Conservation (phyloP, 495 filamentous ascomycete genomes). For the Xylaria telfairii region DNA sequence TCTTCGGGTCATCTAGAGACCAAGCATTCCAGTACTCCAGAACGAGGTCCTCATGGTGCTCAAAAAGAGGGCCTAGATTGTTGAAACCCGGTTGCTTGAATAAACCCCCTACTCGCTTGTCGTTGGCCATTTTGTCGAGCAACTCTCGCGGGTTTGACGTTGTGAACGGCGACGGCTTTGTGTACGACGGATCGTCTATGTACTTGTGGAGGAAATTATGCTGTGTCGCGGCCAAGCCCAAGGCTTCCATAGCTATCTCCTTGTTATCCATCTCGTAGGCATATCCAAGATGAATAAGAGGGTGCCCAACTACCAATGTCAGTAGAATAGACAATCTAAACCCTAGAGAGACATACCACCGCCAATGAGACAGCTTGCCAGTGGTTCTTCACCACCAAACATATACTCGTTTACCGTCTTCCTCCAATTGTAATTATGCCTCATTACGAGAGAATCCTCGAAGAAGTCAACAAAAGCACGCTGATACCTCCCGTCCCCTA, state of each 20-base stretch:
- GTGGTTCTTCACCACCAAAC: constrained; percentile 73
- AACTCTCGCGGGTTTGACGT: constrained; percentile 70
- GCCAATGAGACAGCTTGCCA: constrained; percentile 77
- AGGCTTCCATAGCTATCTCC: constrained; percentile 83
- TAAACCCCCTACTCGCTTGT: constrained; percentile 63
- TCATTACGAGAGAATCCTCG: constrained; percentile 80
- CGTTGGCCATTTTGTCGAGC: constrained; percentile 63
- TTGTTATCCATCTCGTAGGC: constrained; percentile 81
- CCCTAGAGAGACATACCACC: constrained; percentile 66
- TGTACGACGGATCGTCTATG: constrained; percentile 72
- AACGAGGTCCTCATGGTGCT: constrained; percentile 69
- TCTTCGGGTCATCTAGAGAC: constrained; percentile 65
- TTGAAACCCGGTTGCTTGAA: constrained; percentile 63
- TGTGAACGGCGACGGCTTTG: constrained; percentile 54
- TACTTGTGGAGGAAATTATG: constrained; percentile 82
- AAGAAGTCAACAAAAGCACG: constrained; percentile 91
- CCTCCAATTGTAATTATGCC: constrained; percentile 83
- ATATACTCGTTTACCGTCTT: constrained; percentile 75
- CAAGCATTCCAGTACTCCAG: constrained; percentile 90
- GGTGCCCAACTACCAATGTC: constrained; percentile 72
- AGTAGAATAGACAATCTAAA: constrained; percentile 20
- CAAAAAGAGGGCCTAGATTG: constrained; percentile 72
- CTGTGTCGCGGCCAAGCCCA: constrained; percentile 71
- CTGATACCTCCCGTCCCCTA: constrained; percentile 81
- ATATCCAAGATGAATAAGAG: constrained; percentile 87